Evolutionary conservation across 176 grass and related monocot species (phyloP), one percentile per base, ranked within the genome.

Genomic region (Carex cristatella): DNA sequence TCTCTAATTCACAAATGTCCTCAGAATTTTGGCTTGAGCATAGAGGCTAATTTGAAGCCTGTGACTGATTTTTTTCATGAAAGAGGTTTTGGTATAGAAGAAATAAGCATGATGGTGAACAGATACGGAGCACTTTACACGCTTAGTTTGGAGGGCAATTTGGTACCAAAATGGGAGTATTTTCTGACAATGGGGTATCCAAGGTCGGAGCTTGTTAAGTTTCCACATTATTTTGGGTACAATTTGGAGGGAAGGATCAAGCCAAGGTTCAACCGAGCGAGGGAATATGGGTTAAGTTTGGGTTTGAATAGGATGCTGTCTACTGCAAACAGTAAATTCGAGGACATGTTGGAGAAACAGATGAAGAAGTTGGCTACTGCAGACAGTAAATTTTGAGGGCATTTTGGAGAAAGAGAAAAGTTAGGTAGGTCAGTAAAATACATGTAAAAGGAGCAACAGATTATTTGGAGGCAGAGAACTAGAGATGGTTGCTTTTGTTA

Each of bases 211-310:
- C 96, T 99, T 55, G 91, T 95, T 28, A 95, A 95, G 83, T 99
- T 99, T 72, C 96, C 96, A 0, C 93, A 99, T 4, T 99, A 99
- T 79, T 99, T 99, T 55, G 91, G 93, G 31, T 99, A 95, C 57
- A 88, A 86, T 55, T 88, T 99, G 71, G 93, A 90, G 48, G 37
- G 61, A 30, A 83, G 93, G 70, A 95, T 94, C 85, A 99, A 95
- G 60, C 91, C 96, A 69, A 86, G 93, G 70, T 94, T 95, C 72
- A 81, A 84, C 66, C 88, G 66, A 60, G 89, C 92, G 90, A 83
- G 18, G 38, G 65, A 81, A 56, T 92, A 85, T 48, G 93, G 96
- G 38, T 76, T 99, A 56, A 91, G 87, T 69, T 58, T 99, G 61
- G 85, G 93, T 79, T 53, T 99, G 70, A 94, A 94, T 87, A 88